Percentiles rank a stretch among this genome's conserved stretches.
Conservation (phyloP, 2,329 filamentous ascomycete species). For the Penicillium sp. region DNA sequence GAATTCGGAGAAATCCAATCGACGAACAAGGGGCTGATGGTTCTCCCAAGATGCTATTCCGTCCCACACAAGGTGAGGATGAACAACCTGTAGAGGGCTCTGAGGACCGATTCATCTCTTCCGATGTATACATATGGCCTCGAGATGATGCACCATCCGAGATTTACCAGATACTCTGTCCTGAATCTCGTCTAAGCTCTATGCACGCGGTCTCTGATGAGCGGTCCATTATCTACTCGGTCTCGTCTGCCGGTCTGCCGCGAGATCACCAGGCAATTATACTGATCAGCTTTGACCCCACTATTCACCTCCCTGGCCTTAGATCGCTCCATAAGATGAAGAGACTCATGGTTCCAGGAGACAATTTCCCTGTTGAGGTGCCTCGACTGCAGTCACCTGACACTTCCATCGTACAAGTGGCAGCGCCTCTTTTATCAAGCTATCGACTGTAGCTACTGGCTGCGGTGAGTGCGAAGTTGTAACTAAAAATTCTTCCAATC, state of each 20-base stretch:
- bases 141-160: conserved; percentile 38
- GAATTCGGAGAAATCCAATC: conserved; percentile 41
- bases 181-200: conserved; percentile 31
- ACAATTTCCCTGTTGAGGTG: conserved; percentile 3
- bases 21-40: conserved; percentile 32
- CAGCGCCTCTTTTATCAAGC: conserved; percentile 14
- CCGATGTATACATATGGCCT: conserved; percentile 44
- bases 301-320: conserved; percentile 27
- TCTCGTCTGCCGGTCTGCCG: conserved; percentile 26
- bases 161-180: conserved; percentile 41
- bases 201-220: conserved; percentile 40
- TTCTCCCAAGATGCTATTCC: conserved; percentile 26
- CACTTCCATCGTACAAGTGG: conserved; percentile 6
- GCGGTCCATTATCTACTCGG: conserved; percentile 41
- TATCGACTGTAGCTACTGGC: conserved; percentile 18
- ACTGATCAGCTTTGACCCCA: conserved; percentile 42
- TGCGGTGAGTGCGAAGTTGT: too few relatives aligned
- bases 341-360: not conserved
- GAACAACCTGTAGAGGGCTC: conserved; percentile 30
- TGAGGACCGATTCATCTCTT: conserved; percentile 41
- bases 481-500: too few relatives aligned
- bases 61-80: conserved; percentile 27
- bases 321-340: conserved; percentile 6
- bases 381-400: not conserved
- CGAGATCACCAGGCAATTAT: conserved; percentile 32